Evolutionary conservation across 1,139 yeast genomes (phyloP), one percentile per base, ranked within the genome.

Genomic region (Zygosaccharomyces sapae): DNA sequence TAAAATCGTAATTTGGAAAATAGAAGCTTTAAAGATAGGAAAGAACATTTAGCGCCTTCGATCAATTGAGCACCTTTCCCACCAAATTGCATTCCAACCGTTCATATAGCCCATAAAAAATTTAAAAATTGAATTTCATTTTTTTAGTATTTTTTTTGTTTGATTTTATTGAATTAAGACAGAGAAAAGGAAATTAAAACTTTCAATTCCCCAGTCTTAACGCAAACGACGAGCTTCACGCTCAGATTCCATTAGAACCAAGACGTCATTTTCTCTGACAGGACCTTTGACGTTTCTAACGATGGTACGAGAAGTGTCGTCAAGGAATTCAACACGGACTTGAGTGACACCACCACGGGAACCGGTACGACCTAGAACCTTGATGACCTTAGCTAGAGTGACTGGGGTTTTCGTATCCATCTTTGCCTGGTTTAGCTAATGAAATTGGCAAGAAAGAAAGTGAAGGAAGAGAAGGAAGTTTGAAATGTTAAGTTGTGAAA

Each of bases 261-360:
- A 86, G 77, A 92, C 88, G 76, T 92, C 98, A 79, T 90, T 88
- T 79, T 90, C 97, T 80, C 97, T 88, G 74, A 90, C 97, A 76
- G 98, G 97, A 70, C 98, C 97, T 66, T 84, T 92, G 77, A 92
- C 98, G 83, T 92, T 92, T 86, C 98, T 89, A 81, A 92, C 97
- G 72, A 92, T 90, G 71, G 96, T 86, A 84, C 97, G 89, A 75
- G 96, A 80, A 70, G 95, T 79, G 75, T 92, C 97, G 76, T 90
- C 97, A 75, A 92, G 83, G 86, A 92, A 92, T 79, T 92, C 97
- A 70, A 92, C 97, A 79, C 98, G 90, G 75, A 92, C 97, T 80
- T 92, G 98, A 77, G 97, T 92, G 78, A 92, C 98, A 84, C 97
- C 97, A 85, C 97, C 97, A 82, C 97, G 90, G 74, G 97, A 90